Conservation (phyloP, 805 yeast genomes). For the Barnettozyma populi region DNA sequence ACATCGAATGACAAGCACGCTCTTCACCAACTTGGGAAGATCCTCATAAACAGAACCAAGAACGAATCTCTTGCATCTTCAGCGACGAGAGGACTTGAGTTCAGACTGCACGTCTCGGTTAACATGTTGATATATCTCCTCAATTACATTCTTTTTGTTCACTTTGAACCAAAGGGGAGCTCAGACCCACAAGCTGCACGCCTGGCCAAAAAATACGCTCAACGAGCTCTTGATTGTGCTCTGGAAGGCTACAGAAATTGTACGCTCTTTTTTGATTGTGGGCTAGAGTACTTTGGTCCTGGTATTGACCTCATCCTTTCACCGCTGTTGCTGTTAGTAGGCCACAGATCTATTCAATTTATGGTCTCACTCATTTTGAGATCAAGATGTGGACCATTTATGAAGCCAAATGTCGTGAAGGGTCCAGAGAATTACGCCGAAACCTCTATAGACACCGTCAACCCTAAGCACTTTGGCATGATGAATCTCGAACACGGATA, state of each 20-base stretch:
- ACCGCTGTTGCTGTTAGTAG: conserved; percentile 46
- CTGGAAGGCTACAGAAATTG: conserved; percentile 39
- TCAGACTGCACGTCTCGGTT: conserved; percentile 34
- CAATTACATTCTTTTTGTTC: conserved; percentile 44
- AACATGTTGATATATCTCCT: conserved; percentile 45
- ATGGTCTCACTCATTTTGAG: conserved; percentile 51
- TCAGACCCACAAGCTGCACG: conserved; percentile 29
- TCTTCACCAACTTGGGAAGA: conserved; percentile 30
- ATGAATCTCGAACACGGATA: conserved; percentile 7
- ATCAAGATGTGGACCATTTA: conserved; percentile 39
- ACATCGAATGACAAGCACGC: conserved; percentile 27
- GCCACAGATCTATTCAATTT: conserved; percentile 53
- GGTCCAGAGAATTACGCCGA: neutral
- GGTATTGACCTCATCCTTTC: conserved; percentile 43
- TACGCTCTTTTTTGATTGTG: conserved; percentile 35
- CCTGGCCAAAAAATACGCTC: conserved; percentile 36
- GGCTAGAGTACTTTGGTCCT: conserved; percentile 28
- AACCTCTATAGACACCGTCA: neutral
- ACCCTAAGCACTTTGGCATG: conserved; percentile 14
- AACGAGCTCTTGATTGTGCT: conserved; percentile 36
- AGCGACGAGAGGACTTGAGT: conserved; percentile 35
- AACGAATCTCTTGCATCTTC: conserved; percentile 22
- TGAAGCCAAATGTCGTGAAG: conserved; percentile 17
- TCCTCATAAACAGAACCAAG: conserved; percentile 21
- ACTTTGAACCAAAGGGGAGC: conserved; percentile 37